Percentiles rank a stretch among this genome's conserved stretches.
These are phyloP conservation scores for Penicillium chermesinum DNA, from an alignment of 495 filamentous ascomycete genomes.

Conservation along the genomic window DNA sequence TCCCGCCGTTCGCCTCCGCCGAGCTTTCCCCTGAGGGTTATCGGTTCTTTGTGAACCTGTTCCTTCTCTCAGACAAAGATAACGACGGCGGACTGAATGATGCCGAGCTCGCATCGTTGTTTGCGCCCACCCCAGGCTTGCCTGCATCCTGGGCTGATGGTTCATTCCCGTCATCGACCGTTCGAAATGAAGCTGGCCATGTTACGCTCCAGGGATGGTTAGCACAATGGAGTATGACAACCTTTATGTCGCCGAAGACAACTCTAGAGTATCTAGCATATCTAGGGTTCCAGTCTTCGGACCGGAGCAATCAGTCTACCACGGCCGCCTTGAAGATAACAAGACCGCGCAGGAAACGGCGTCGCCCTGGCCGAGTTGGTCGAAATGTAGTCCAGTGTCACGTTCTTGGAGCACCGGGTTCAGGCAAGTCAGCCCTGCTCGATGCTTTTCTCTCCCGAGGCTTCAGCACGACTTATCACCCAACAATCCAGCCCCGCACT, in stretches of 20 bases:
- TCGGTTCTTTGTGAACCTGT: constrained; percentile 94
- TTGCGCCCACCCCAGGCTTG: constrained; percentile 88
- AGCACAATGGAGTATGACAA: constrained; percentile 99
- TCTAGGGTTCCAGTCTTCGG: constrained; percentile 75
- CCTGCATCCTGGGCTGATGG: constrained; percentile 85
- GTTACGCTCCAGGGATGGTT: constrained; percentile 97
- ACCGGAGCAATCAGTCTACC: constrained; percentile 58
- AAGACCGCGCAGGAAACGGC: constrained; percentile 77
- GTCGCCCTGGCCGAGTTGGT: constrained; percentile 76
- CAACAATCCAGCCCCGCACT: constrained; percentile 88
- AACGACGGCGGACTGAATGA: constrained; percentile 93
- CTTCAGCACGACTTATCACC: constrained; percentile 80
- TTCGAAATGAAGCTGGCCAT: constrained; percentile 89
- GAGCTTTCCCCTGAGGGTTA: constrained; percentile 94
- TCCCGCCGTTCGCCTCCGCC: constrained; percentile 83
- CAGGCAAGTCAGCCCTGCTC: constrained; percentile 84
- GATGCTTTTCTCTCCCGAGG: constrained; percentile 86
- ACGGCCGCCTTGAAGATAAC: constrained; percentile 87
- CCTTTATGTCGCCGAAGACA: constrained; percentile 89
- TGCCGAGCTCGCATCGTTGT: constrained; percentile 74
- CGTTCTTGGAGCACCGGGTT: constrained; percentile 74
- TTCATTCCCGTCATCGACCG: constrained; percentile 88
- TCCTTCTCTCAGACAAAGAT: constrained; percentile 91
- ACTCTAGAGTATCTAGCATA: constrained; percentile 94
- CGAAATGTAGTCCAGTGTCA: constrained; percentile 96